Conservation (phyloP, 202 grass and related monocot genomes). For the Schoenoplectus triqueter region DNA sequence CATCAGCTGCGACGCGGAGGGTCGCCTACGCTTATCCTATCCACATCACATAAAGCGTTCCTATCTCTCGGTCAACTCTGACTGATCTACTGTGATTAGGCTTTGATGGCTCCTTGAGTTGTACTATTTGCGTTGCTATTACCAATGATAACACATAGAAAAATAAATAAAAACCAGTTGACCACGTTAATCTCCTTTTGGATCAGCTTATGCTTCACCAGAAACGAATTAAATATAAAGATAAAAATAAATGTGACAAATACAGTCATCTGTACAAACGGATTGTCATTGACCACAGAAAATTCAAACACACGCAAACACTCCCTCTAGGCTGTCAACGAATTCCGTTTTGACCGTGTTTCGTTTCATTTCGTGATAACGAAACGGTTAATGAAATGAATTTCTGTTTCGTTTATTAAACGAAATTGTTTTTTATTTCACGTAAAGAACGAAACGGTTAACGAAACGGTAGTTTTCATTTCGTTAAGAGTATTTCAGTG, state of each 20-base stretch:
- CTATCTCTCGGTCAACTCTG: neutral
- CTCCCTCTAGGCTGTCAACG: neutral
- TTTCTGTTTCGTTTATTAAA: too few relatives aligned
- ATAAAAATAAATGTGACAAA: too few relatives aligned
- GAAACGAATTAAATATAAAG: neutral
- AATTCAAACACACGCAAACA: neutral
- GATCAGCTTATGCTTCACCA: neutral
- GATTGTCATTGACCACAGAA: neutral
- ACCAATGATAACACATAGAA: too few relatives aligned
- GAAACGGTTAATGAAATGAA: too few relatives aligned
- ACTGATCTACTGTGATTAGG: neutral
- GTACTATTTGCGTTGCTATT: neutral
- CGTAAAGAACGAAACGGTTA: too few relatives aligned
- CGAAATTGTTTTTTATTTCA: too few relatives aligned
- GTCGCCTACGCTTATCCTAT: constrained; percentile 61
- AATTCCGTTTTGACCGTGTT: too few relatives aligned
- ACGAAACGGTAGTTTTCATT: too few relatives aligned
- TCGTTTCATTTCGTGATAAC: too few relatives aligned
- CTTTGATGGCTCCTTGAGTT: neutral
- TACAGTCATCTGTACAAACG: neutral
- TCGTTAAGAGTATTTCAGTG: too few relatives aligned
- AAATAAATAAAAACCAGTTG: neutral
- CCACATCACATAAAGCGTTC: constrained; percentile 22
- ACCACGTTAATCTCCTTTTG: neutral
- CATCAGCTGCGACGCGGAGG: constrained; percentile 61